These are phyloP conservation scores for Cornus kousa DNA, from an alignment of 148 eudicot species.

Conservation along the genomic window DNA sequence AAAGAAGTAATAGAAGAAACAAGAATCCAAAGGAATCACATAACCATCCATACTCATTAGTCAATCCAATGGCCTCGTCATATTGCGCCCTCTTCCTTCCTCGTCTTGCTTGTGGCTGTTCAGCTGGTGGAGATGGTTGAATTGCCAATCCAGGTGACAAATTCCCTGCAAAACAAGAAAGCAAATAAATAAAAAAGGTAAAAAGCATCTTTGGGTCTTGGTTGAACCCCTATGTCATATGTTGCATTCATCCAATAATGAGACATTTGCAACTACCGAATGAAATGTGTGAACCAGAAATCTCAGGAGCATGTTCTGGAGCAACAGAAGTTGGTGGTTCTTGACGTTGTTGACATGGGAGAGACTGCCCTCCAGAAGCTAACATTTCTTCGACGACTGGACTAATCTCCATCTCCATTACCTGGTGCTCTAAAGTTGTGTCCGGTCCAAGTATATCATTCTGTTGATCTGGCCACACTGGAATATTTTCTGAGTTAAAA, in stretches of 20 bases:
- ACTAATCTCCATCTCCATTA: slow-evolving; percentile 25
- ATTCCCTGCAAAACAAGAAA: slow-evolving; percentile 31
- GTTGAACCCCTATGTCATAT: not conserved
- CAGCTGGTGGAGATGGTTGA: slow-evolving; percentile 43
- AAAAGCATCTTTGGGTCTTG: not conserved
- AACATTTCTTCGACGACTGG: slow-evolving; percentile 22
- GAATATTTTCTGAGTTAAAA: slow-evolving; percentile 12
- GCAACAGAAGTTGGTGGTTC: slow-evolving; percentile 33
- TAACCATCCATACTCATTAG: slow-evolving; percentile 46
- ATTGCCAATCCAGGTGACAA: slow-evolving; percentile 32
- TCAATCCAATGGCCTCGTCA: slow-evolving; percentile 51
- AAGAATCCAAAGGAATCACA: not conserved
- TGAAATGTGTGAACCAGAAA: slow-evolving; percentile 14
- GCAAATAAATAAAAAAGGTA: not conserved
- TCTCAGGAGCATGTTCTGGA: slow-evolving; percentile 24
- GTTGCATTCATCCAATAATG: not conserved
- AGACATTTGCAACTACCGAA: slow-evolving; percentile 43
- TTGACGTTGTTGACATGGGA: slow-evolving; percentile 13
- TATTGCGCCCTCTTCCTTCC: slow-evolving; percentile 41
- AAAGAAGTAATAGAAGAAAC: not conserved
- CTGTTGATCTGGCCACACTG: slow-evolving; percentile 22
- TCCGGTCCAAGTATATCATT: slow-evolving; percentile 29
- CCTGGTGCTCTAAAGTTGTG: slow-evolving; percentile 26
- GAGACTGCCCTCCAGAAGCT: not conserved
- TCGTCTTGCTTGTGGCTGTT: slow-evolving; percentile 38